phyloP scores from a whole-genome alignment of 495 filamentous ascomycete genomes.

The Penicillium soppii region DNA sequence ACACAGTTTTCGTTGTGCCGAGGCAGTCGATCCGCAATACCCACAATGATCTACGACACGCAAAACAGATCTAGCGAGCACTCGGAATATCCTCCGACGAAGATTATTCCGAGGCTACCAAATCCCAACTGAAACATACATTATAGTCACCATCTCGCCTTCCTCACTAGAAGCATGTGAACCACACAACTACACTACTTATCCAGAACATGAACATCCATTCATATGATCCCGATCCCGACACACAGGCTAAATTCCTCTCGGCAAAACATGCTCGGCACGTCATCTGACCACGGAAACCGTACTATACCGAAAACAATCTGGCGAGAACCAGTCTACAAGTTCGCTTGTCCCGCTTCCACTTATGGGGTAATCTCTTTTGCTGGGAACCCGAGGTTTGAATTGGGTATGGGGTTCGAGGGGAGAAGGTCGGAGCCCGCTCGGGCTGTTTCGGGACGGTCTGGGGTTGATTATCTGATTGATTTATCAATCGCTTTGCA shows the following conservation, averaged over 20 bases:
- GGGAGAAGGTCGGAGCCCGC: background rate
- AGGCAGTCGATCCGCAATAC: background rate
- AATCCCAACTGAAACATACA: too few relatives aligned
- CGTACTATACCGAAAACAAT: background rate
- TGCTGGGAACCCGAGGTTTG: background rate
- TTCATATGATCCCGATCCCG: background rate
- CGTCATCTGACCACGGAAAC: background rate
- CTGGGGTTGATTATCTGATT: conserved; percentile 8
- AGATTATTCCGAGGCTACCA: background rate
- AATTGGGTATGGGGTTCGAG: background rate
- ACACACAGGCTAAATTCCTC: background rate
- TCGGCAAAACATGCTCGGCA: background rate
- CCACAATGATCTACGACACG: conserved; percentile 1
- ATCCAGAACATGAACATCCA: too few relatives aligned
- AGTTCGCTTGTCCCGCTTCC: too few relatives aligned
- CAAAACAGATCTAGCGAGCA: background rate
- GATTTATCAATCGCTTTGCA: conserved; percentile 3
- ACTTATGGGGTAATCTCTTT: background rate
- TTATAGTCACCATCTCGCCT: too few relatives aligned
- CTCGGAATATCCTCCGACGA: background rate
- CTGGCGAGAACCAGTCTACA: too few relatives aligned
- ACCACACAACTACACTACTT: too few relatives aligned
- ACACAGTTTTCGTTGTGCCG: background rate
- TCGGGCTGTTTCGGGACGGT: conserved; percentile 7
- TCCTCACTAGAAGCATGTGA: too few relatives aligned